Evolutionary conservation across 805 yeast species (phyloP), one percentile per base, ranked within the genome.

Genomic region (Myxozyma geophila): DNA sequence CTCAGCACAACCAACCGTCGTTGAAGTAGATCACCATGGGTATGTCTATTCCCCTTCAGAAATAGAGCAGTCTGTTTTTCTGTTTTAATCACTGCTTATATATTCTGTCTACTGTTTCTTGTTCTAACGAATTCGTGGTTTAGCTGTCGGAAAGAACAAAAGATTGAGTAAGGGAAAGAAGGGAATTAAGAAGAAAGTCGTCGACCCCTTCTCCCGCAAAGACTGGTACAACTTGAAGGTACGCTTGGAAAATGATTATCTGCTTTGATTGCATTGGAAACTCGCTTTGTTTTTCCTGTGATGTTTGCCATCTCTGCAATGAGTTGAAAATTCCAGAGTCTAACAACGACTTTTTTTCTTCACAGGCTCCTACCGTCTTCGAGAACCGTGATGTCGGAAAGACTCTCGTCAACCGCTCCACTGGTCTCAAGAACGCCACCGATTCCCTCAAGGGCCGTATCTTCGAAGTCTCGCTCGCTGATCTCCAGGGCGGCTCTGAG

Each of bases 121-220:
- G 33, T 41, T 47, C 46, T 47, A 40, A 49, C 48, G n/a, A 23
- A 19, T 23, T 8, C 19, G 19, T 33, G 19, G 17, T 28, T 41
- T 52, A 90, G 91, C 89, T 84, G 90, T 88, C 79, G 93, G 93
- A 77, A 89, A 89, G 85, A 89, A 89, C 82, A 89, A 89, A 87
- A 83, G 88, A 81, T 81, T 85, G 79, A 82, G 85, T 82, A 87
- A 87, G 85, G 89, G 93, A 85, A 85, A 89, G 91, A 93, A 93
- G 84, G 98, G 98, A 79, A 84, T 91, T 82, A 93, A 93, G 96
- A 95, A 93, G 96, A 93, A 88, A 88, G 95, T 90, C 80, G 96
- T 92, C 75, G 99, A 93, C 87, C 98, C 98, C 80, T 93, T 93
- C 95, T 86, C 97, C 88, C 92, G 92, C 83, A 93, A 93, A 85